Evolutionary conservation across 345 rosid genomes (phyloP).

Genomic region (Jatropha curcas): DNA sequence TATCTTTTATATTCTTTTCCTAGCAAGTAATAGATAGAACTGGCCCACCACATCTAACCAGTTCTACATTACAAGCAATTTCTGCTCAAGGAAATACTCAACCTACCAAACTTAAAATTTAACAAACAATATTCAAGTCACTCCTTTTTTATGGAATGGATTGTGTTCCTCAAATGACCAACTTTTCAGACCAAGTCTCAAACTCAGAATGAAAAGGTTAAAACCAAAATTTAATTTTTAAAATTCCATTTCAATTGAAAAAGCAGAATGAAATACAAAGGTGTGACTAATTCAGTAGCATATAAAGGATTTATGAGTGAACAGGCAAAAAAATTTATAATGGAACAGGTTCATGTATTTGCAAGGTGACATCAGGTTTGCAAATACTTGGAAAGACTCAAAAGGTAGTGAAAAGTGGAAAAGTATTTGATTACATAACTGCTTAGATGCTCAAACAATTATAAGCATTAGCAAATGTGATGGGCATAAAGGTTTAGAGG

Average conservation of each 20-base stretch:
- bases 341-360: not conserved
- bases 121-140: not conserved
- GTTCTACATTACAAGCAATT: not conserved
- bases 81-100: not conserved
- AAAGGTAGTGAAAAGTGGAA: not conserved
- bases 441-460: not conserved
- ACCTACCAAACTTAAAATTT: not conserved
- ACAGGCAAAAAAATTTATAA: not conserved
- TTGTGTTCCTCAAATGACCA: not conserved
- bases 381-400: not conserved
- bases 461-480: not conserved
- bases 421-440: not conserved
- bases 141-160: not conserved
- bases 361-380: not conserved
- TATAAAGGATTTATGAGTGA: not conserved
- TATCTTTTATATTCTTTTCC: not conserved
- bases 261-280: not conserved
- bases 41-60: not conserved
- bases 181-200: not conserved
- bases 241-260: not conserved
- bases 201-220: not conserved
- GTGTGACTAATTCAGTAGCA: not conserved
- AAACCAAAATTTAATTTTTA: not conserved
- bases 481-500: not conserved
- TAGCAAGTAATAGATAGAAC: not conserved